Percentiles rank a stretch among this genome's conserved stretches.
phyloP scores from a whole-genome alignment of 2,329 filamentous ascomycete genomes.

The Arthrobotrys megalospora region DNA sequence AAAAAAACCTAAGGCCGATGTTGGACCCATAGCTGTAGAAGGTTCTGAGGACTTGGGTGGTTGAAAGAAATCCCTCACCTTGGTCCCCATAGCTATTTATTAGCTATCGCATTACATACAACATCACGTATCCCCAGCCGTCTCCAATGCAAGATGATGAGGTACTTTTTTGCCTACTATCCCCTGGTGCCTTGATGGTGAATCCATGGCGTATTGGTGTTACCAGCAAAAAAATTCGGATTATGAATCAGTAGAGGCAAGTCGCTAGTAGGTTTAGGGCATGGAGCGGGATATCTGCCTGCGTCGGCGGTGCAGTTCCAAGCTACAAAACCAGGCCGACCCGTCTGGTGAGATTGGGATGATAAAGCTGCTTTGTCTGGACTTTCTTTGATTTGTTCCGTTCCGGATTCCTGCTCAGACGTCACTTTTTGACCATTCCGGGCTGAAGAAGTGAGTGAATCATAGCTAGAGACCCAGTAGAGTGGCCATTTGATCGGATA shows the following conservation, averaged over 20 bases:
- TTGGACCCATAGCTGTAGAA: constrained; percentile 25
- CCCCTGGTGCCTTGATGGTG: constrained; percentile 37
- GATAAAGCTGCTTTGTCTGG: background rate
- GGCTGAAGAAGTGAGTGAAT: constrained; percentile 33
- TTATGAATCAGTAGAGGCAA: constrained; percentile 49
- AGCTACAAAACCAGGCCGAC: constrained; percentile 51
- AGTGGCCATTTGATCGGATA: constrained; percentile 38
- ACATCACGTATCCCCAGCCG: constrained; percentile 35
- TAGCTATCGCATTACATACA: constrained; percentile 33
- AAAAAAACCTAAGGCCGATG: constrained; percentile 16
- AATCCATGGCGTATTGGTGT: constrained; percentile 30
- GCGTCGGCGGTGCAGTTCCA: constrained; percentile 21
- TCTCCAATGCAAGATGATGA: constrained; percentile 46
- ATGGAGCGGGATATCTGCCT: constrained; percentile 33
- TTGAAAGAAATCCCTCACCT: constrained; percentile 59
- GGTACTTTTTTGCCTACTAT: constrained; percentile 43
- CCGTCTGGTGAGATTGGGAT: constrained; percentile 10
- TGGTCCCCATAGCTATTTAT: constrained; percentile 14
- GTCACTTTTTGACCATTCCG: background rate
- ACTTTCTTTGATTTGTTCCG: background rate
- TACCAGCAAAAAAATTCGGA: constrained; percentile 36
- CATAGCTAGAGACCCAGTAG: constrained; percentile 18
- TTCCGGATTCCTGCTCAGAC: constrained; percentile 7
- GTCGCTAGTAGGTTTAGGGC: constrained; percentile 56
- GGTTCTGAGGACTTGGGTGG: constrained; percentile 15